Evolutionary conservation across 192 early-diverging fungal genomes (phyloP), one percentile per base, ranked within the genome.

Genomic region (Obelidium mucronatum): DNA sequence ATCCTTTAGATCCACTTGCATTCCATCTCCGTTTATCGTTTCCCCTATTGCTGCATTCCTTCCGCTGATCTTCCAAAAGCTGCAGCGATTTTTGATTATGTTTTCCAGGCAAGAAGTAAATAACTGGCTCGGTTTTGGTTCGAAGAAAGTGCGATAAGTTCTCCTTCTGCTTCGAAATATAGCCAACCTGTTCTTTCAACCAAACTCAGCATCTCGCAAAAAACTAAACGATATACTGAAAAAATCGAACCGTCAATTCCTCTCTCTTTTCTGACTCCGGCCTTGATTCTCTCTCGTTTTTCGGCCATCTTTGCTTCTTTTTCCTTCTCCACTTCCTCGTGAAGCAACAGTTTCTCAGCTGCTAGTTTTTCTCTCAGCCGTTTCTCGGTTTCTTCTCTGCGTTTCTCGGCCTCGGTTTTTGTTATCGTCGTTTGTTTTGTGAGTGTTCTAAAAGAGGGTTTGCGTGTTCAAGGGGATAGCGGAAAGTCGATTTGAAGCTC

Each of bases 81-180:
- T 31, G 17, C 33, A 22, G 67, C 30, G 70, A 59, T 4, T 28
- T n/a, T 0, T n/a, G 30, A n/a, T 55, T 73, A 54, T 73, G 70
- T 51, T 54, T 59, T 4, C 44, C 70, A 30, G 70, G 70, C 3
- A 59, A 8, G 19, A 54, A 73, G 34, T 53, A 73, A 28, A 73
- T 51, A 31, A 19, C 31, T 5, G 55, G 51, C 70, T 73, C 55
- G 19, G 53, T 58, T 19, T 4, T 1, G 33, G 54, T 58, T 31
- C 22, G 5, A 1, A 73, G 19, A 37, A 37, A 73, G 28, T 54
- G 51, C 0, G 70, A 19, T 4, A 58, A 19, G 28, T 73, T 54
- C n/a, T n/a, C 13, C 39, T 24, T 31, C 51, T 73, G 70, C 26
- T 22, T 33, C 24, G 22, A 17, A 31, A 24, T 35, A 11, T 30